Evolutionary conservation across 2,329 filamentous ascomycete genomes (phyloP).

Genomic region (Fusarium dlaminii): DNA sequence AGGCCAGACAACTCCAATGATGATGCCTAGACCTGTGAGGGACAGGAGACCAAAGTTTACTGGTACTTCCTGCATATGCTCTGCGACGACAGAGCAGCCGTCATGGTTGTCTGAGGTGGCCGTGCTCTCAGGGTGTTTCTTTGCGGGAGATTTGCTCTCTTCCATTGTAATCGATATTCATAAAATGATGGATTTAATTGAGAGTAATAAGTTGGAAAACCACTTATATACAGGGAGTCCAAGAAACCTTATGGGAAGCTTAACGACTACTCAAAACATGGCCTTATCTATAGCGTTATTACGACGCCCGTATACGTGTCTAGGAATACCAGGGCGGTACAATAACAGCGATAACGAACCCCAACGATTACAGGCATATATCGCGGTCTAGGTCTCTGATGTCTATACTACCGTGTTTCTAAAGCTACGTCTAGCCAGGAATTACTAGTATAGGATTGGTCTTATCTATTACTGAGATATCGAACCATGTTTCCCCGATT

Average conservation of each 20-base stretch:
- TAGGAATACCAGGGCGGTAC: no score
- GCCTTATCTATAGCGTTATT: background rate
- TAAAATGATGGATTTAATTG: rapidly evolving
- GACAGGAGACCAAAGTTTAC: rapidly evolving
- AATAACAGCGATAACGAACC: background rate
- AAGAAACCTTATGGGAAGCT: background rate
- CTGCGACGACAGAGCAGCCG: background rate
- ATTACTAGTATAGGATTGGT: background rate
- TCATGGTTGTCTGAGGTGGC: background rate
- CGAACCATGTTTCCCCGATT: background rate
- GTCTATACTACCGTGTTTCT: background rate
- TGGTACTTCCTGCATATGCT: background rate
- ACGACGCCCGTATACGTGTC: rapidly evolving
- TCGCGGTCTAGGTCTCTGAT: rapidly evolving
- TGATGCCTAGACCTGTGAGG: background rate
- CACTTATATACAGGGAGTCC: background rate
- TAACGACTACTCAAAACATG: no score
- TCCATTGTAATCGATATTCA: background rate
- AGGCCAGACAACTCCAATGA: background rate
- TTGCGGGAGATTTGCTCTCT: rapidly evolving
- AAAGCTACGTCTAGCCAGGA: background rate
- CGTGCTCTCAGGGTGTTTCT: background rate
- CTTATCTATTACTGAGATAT: background rate
- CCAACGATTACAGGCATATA: background rate
- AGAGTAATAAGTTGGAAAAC: background rate